Evolutionary conservation across 495 filamentous ascomycete genomes (phyloP).

Genomic region (Tuber borchii): DNA sequence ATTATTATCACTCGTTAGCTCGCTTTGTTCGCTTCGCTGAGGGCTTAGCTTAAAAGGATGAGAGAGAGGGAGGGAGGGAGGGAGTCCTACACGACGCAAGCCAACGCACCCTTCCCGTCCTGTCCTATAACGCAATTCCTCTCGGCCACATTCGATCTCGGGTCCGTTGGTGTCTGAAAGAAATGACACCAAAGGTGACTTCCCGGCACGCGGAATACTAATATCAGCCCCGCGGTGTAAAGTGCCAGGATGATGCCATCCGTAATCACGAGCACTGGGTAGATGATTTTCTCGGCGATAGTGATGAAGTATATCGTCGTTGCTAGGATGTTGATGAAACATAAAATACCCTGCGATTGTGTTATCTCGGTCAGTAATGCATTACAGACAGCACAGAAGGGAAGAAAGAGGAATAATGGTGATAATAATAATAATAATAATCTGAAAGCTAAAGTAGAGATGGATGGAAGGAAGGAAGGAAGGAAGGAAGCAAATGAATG

Average conservation of each 20-base stretch:
- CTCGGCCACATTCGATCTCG: neutral
- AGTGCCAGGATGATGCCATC: neutral
- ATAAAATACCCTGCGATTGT: neutral
- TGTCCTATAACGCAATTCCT: slow-evolving; percentile 12
- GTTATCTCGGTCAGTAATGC: neutral
- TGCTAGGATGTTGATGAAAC: slow-evolving; percentile 6
- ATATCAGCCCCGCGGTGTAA: neutral
- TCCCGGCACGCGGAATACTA: slow-evolving; percentile 2
- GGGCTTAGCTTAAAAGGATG: neutral
- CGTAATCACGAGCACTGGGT: slow-evolving; percentile 1
- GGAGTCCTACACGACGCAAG: neutral
- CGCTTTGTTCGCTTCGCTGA: neutral
- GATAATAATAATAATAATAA: too few species aligned
- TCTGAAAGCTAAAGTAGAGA: neutral
- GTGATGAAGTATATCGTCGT: slow-evolving; percentile 8
- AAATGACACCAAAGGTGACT: neutral
- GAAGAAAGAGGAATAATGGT: neutral
- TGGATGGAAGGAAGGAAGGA: neutral
- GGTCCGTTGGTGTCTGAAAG: neutral
- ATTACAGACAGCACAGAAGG: neutral
- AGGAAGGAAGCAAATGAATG: neutral
- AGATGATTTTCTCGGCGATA: neutral
- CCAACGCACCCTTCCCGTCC: slow-evolving; percentile 5
- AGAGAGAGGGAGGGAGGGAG: neutral
- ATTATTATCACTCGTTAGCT: neutral